Evolutionary conservation across 2,329 filamentous ascomycete genomes (phyloP), one percentile per base, ranked within the genome.

Genomic region (Truncatella angustata): DNA sequence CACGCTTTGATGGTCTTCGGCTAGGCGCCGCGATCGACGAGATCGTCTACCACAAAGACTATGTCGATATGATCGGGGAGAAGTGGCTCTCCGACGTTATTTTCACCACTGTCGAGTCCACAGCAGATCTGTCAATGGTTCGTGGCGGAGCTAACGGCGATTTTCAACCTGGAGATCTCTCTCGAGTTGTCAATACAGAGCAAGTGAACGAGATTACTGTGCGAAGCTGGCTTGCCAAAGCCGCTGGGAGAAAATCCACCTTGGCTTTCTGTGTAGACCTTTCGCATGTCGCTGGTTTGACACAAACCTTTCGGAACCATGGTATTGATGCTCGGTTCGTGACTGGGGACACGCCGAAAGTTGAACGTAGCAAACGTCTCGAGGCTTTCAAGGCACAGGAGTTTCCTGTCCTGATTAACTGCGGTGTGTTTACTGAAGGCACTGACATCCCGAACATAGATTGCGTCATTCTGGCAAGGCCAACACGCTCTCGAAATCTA

Each of bases 401-500:
- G 39, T 97, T 90, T 56, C 90, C 91, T 0, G 90, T 99, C 1
- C 78, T 99, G 12, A 73, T 99, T 48, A 99, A 99, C 66, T 97
- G 94, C 64, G 92, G 92, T 7, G 89, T 99, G 36, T 97, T 96
- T 64, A 97, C 93, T 0, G 94, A 99, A 73, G 94, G 94, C 2
- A 99, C 94, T 1, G 94, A 99, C 64, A 96, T 99, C 28, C 94
- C 95, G 5, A 97, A 96, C 66, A 90, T 99, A 58, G 94, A 99
- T 72, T 97, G 94, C 65, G 83, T 99, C 21, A 66, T 99, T 7
- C 79, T 99, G 7, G 91, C 88, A 3, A 79, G 94, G 21, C 94
- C 94, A 0, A 99, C 94, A 1, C 86, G 87, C 60, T 97, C 94
- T 14, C 85, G 89, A n/a, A 97, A 97, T 61, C 75, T 99, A 2